phyloP scores from a whole-genome alignment of 2,329 filamentous ascomycete genomes.

The Sclerotinia glacialis region DNA sequence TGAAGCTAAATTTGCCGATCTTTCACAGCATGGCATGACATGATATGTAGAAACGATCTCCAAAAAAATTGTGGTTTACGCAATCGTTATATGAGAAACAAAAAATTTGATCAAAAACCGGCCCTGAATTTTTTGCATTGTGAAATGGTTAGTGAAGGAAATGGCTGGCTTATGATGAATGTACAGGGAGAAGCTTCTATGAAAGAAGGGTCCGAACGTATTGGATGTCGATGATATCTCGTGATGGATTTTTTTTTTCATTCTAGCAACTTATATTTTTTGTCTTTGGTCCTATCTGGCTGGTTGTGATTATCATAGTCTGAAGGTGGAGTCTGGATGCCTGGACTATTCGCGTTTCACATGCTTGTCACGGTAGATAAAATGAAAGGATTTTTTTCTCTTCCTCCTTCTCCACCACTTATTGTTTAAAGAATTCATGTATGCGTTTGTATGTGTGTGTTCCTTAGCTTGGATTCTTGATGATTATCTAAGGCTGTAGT shows the following conservation, averaged over 20 bases:
- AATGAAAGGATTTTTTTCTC: constrained; percentile 5
- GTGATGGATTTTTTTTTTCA: neutral
- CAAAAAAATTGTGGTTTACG: constrained; percentile 20
- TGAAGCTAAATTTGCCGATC: constrained; percentile 28
- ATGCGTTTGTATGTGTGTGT: neutral
- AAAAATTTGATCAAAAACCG: constrained; percentile 18
- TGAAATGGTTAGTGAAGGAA: constrained; percentile 13
- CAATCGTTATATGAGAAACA: constrained; percentile 19
- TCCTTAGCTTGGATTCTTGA: neutral
- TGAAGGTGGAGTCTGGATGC: neutral
- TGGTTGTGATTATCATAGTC: constrained; percentile 4
- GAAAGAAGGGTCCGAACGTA: neutral
- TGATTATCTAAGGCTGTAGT: neutral
- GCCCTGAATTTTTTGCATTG: constrained; percentile 4
- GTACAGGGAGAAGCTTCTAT: neutral
- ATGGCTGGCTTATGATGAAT: constrained; percentile 3
- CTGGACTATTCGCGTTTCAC: constrained; percentile 17
- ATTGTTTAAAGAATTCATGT: no score
- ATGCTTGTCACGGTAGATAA: constrained; percentile 30
- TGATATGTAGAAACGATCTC: constrained; percentile 25
- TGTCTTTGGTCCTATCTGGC: constrained; percentile 7
- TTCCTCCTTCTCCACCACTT: no score
- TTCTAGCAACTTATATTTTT: neutral
- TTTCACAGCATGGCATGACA: constrained; percentile 23
- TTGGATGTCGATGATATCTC: constrained; percentile 3